Base-by-base conservation (phyloP, 805 yeast genomes). In the Cyberlindnera sargentensis region DNA sequence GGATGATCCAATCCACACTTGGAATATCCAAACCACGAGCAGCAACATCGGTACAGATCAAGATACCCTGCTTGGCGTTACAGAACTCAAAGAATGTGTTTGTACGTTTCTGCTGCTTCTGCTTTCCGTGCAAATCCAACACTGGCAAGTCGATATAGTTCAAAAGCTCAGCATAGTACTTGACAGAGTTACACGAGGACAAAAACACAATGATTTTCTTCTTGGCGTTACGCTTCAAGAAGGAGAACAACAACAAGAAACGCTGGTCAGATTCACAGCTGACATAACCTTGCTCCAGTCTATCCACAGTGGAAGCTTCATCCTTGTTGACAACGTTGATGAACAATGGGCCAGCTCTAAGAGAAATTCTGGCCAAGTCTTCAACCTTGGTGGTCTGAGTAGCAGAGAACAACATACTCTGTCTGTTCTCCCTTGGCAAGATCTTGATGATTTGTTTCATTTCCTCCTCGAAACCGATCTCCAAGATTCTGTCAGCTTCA, bases 11-110 rank as follows among this genome's bases (percentile, higher is more conserved):
- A 70, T 95, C 99, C 43, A 93, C 99, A 28, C 95, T 83, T 42
- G 99, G 99, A 55, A 93, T 93, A 71, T 93, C 99, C 53, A 93
- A 78, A 25, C 99, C 99, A 75, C 99, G 82, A 24, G 99, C 99
- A 30, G 99, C 99, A 53, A 93, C 99, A 66, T 93, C 99, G 1
- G 99, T 93, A 70, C 98, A 93, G 43, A 93, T 75, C 57, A 93
- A 67, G 36, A 86, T 90, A 39, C 99, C 99, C 61, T 82, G 86
- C 56, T 84, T 89, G 46, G 99, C 98, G 58, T 93, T 93, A 72
- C 98, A 88, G 67, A 93, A 93, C 70, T 93, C 99, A 63, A 91
- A 91, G 63, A 93, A 93, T 5, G 99, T 93, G 67, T 93, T 93
- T 41, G 99, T 93, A 64, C 99, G 80, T 74, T 93, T 93, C 65